Percentiles rank a stretch among this genome's conserved stretches.
These are phyloP conservation scores for Penicillium egyptiacum DNA, from an alignment of 495 filamentous ascomycete genomes.

Conservation along the genomic window DNA sequence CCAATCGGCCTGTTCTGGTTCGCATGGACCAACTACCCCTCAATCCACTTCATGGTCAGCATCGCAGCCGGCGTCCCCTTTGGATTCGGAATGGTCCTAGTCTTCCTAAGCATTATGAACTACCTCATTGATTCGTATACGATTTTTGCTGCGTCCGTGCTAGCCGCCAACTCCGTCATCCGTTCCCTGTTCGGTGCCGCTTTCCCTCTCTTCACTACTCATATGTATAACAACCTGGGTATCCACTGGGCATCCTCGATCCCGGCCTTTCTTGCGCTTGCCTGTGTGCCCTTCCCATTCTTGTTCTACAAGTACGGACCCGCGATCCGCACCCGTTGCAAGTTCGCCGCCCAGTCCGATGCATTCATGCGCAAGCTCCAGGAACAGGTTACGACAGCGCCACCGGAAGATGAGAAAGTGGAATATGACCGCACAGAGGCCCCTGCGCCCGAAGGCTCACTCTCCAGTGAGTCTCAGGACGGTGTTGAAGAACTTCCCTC, in stretches of 20 bases:
- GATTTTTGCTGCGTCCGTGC: conserved; percentile 76
- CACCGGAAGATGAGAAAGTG: conserved; percentile 19
- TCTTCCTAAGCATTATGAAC: conserved; percentile 75
- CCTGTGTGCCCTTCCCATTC: conserved; percentile 77
- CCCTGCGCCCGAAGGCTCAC: conserved; percentile 26
- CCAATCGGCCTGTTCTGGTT: conserved; percentile 62
- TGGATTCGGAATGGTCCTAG: conserved; percentile 70
- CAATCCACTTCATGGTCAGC: conserved; percentile 66
- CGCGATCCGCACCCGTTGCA: conserved; percentile 65
- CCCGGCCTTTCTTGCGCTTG: conserved; percentile 73
- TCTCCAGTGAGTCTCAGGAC: conserved; percentile 32
- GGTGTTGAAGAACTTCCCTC: conserved; percentile 20
- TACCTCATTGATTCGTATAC: conserved; percentile 83
- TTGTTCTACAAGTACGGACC: conserved; percentile 77
- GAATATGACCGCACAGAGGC: conserved; percentile 46
- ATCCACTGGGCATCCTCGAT: conserved; percentile 80
- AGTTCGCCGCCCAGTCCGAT: conserved; percentile 63
- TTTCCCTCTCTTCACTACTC: conserved; percentile 79
- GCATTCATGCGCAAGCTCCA: conserved; percentile 49
- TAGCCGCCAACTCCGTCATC: conserved; percentile 75
- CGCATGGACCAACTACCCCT: conserved; percentile 67
- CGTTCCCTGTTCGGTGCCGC: conserved; percentile 72
- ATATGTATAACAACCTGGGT: conserved; percentile 74
- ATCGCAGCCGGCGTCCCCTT: conserved; percentile 68
- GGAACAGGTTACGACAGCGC: conserved; percentile 22